Percentiles rank a stretch among this genome's conserved stretches.
These are phyloP conservation scores for Naematelia aurantialba DNA, from an alignment of 768 basidiomycete species.

Conservation along the genomic window DNA sequence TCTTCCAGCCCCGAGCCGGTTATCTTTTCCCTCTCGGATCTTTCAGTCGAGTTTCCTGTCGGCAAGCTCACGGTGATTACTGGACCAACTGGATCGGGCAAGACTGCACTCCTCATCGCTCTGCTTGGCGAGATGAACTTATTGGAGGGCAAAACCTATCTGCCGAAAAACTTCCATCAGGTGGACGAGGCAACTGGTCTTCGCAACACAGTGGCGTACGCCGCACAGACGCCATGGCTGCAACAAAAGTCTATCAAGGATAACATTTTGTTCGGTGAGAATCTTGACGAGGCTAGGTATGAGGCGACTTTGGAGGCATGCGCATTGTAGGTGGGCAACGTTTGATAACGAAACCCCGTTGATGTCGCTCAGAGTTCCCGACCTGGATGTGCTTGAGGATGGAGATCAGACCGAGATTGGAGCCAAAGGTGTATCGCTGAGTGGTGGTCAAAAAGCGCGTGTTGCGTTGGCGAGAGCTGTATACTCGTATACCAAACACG, in stretches of 20 bases:
- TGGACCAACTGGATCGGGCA: conserved; percentile 73
- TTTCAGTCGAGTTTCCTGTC: conserved; percentile 68
- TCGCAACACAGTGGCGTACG: conserved; percentile 61
- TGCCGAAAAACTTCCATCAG: conserved; percentile 63
- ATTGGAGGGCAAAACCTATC: conserved; percentile 58
- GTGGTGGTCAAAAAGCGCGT: conserved; percentile 49
- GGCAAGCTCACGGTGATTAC: conserved; percentile 68
- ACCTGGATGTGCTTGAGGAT: conserved; percentile 55
- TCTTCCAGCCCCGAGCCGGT: conserved; percentile 3
- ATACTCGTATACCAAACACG: conserved; percentile 45
- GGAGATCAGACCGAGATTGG: conserved; percentile 48
- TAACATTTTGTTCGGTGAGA: conserved; percentile 48
- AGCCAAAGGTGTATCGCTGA: conserved; percentile 40
- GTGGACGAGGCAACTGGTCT: conserved; percentile 48
- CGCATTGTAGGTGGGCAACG: conserved; percentile 28
- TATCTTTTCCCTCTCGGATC: conserved; percentile 55
- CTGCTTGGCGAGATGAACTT: conserved; percentile 48
- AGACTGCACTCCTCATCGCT: conserved; percentile 68
- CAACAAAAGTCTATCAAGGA: conserved; percentile 51
- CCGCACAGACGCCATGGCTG: conserved; percentile 60
- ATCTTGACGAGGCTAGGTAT: conserved; percentile 47
- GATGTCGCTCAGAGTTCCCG: conserved; percentile 22
- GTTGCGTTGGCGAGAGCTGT: conserved; percentile 47
- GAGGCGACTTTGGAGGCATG: conserved; percentile 41
- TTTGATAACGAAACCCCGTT: conserved; percentile 4